Evolutionary conservation across 2,329 filamentous ascomycete genomes (phyloP).

Genomic region (Pleurostoma richardsiae): DNA sequence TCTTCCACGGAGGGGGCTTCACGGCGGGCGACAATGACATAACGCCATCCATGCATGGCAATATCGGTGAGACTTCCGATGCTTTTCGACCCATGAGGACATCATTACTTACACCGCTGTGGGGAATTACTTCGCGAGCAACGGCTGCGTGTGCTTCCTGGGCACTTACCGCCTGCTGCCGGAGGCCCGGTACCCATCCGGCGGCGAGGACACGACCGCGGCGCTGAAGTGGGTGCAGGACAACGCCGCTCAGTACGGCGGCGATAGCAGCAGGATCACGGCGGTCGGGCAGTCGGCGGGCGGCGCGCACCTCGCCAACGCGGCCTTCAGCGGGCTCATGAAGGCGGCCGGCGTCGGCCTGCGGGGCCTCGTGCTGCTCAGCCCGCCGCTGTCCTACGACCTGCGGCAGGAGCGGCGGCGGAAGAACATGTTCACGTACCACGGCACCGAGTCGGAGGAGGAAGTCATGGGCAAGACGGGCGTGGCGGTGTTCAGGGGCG

Average conservation of each 20-base stretch:
- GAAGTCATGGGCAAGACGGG: neutral
- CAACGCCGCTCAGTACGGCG: constrained; percentile 12
- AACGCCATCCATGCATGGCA: constrained; percentile 8
- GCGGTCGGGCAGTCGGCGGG: constrained; percentile 14
- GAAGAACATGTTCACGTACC: neutral
- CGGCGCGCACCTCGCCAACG: constrained; percentile 9
- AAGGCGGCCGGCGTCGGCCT: neutral
- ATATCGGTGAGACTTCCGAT: constrained; percentile 4
- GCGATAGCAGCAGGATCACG: constrained; percentile 9
- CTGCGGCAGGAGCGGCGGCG: constrained; percentile 1
- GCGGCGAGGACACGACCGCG: constrained; percentile 9
- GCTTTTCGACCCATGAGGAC: neutral
- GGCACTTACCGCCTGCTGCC: constrained; percentile 14
- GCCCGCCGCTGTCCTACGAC: constrained; percentile 5
- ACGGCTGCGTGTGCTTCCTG: constrained; percentile 16
- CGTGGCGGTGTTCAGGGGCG: neutral
- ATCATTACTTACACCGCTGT: neutral
- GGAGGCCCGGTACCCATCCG: constrained; percentile 11
- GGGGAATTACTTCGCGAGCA: constrained; percentile 16
- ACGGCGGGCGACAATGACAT: constrained; percentile 11
- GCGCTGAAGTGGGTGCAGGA: constrained; percentile 12
- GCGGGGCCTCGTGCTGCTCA: constrained; percentile 10
- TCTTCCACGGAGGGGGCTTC: constrained; percentile 14
- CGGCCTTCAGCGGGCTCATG: constrained; percentile 7
- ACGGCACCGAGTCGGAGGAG: neutral